These are phyloP conservation scores for Beauveria caledonica DNA, from an alignment of 2,329 filamentous ascomycete genomes.

Conservation along the genomic window DNA sequence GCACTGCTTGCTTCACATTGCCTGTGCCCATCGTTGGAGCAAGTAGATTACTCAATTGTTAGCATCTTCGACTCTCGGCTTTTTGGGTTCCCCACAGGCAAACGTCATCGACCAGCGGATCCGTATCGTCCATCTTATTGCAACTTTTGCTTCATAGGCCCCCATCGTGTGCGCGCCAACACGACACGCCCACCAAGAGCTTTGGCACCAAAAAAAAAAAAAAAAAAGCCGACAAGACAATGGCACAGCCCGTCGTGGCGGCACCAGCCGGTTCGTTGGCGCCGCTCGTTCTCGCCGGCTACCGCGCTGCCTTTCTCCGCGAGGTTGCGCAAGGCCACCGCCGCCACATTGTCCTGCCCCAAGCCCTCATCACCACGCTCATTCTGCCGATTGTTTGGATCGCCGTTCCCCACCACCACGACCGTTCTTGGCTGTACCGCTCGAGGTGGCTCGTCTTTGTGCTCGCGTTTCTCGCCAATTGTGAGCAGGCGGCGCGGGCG, in stretches of 20 bases:
- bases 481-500: conserved; percentile 30
- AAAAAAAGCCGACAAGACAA: not conserved
- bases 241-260: not conserved
- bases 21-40: too few relatives aligned
- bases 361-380: conserved; percentile 38
- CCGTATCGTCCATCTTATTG: too few relatives aligned
- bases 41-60: too few relatives aligned
- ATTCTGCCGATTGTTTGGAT: conserved; percentile 47
- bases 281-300: conserved; percentile 19
- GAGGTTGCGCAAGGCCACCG: conserved; percentile 30
- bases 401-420: conserved; percentile 42
- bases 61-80: too few relatives aligned
- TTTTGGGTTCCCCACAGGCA: too few relatives aligned
- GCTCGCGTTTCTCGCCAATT: conserved; percentile 34
- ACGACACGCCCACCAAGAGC: not conserved
- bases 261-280: not conserved
- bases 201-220: too few relatives aligned
- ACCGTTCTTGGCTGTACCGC: conserved; percentile 41
- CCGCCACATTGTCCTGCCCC: conserved; percentile 44
- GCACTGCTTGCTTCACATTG: too few relatives aligned
- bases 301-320: conserved; percentile 29
- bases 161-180: not conserved
- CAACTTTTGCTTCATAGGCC: too few relatives aligned
- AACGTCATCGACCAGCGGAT: too few relatives aligned
- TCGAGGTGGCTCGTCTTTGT: conserved; percentile 41